Base-by-base conservation (phyloP, 1,139 yeast species). In the Yamadazyma songkhlaensis region DNA sequence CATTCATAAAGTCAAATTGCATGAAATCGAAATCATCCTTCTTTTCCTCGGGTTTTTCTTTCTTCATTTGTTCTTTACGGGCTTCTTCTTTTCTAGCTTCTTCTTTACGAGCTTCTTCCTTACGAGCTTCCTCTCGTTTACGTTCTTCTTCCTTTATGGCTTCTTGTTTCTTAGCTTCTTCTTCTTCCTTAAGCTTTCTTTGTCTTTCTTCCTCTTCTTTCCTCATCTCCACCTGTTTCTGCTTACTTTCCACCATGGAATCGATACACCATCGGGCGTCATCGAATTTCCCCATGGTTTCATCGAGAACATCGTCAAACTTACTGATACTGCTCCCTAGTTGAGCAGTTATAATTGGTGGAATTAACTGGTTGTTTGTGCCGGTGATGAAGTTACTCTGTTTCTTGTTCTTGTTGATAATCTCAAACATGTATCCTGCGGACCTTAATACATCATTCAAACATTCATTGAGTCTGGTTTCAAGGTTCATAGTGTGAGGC, bases 241-340 rank as follows among this genome's bases (percentile, higher is more conserved):
- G 73, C 47, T 63, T 64, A 46, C 60, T 67, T 45, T 69, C 74
- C 25, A 71, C 53, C 44, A 71, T 70, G 43, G 66, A 69, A 40
- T 64, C 74, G 7, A 71, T 56, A 42, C 75, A 70, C 77, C 77
- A 71, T 33, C 58, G 55, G 6, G 74, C 68, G 40, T 71, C 76
- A 45, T 70, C 69, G 46, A 70, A 64, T 45, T 69, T 70, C 40
- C 61, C 52, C 6, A 67, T 54, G 1, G 76, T 67, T 11, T 71
- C 76, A 47, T 71, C 76, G 11, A 71, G 55, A 29, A 69, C 59
- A 35, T 62, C 73, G 44, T 71, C 75, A 41, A 71, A 70, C 36
- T 59, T 60, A 32, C 56, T 47, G n/a, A 71, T 59, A 44, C 63
- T 63, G 37, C 50, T 52, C 10, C 66, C 55, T 11, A 71, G 53